Conservation (phyloP, 495 filamentous ascomycete species). For the Neohortaea acidophila region DNA sequence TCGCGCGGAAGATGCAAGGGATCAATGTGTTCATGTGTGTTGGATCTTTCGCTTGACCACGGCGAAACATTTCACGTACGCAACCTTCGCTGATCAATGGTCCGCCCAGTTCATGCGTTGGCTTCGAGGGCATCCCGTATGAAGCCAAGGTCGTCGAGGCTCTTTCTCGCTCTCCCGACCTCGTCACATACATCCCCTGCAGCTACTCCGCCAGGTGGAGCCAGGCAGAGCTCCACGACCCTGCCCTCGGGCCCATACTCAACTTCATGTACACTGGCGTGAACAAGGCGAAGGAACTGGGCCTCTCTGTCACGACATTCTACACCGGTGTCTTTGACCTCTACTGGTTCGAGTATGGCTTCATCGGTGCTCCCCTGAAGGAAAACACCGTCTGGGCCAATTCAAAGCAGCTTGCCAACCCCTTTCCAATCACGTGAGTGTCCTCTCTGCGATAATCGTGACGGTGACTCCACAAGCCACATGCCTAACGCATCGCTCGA, state of each 20-base stretch:
- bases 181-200: conserved; percentile 1
- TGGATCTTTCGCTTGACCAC: too few relatives aligned
- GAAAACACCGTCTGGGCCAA: neutral
- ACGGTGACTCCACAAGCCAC: too few relatives aligned
- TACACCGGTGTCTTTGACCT: conserved; percentile 1
- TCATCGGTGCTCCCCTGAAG: neutral
- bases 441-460: too few relatives aligned
- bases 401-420: conserved; percentile 1
- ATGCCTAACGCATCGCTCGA: too few relatives aligned
- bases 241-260: neutral
- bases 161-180: neutral
- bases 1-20: too few relatives aligned
- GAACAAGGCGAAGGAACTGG: neutral
- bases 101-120: too few relatives aligned
- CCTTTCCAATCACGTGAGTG: neutral
- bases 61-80: too few relatives aligned
- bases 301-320: neutral
- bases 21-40: too few relatives aligned
- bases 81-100: too few relatives aligned
- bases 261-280: neutral
- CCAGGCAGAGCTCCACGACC: neutral
- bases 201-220: neutral
- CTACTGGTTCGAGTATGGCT: neutral
- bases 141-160: conserved; percentile 1
- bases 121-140: neutral